phyloP scores from a whole-genome alignment of 805 yeast genomes.

The Komagataella pastoris region DNA sequence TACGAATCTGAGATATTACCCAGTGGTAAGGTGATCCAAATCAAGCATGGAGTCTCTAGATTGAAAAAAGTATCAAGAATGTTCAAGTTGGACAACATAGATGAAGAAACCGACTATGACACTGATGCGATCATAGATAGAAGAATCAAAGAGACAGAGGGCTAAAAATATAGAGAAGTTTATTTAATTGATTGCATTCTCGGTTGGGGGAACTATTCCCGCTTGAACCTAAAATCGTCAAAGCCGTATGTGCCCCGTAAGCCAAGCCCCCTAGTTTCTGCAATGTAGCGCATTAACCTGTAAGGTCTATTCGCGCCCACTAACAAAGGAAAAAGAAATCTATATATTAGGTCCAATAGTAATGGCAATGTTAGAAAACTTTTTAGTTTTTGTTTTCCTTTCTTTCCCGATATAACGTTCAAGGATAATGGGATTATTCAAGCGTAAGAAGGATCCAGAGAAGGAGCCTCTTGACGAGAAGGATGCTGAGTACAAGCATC shows the following conservation, averaged over 20 bases:
- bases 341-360: too few species aligned
- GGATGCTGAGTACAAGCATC: constrained; percentile 7
- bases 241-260: not conserved
- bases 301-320: not conserved
- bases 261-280: not conserved
- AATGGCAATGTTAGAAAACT: constrained; percentile 13
- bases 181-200: not conserved
- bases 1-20: constrained; percentile 52
- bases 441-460: not conserved
- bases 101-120: constrained; percentile 2
- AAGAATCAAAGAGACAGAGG: constrained; percentile 1
- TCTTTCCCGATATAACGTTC: not conserved
- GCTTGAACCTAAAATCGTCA: not conserved
- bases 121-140: constrained; percentile 4
- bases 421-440: not conserved
- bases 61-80: not conserved
- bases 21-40: constrained; percentile 53
- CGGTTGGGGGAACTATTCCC: not conserved
- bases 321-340: not conserved
- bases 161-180: too few species aligned
- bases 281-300: not conserved
- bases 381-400: not conserved
- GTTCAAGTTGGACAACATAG: not conserved
- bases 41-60: not conserved
- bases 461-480: constrained; percentile 11